Evolutionary conservation across 2,329 filamentous ascomycete species (phyloP), one percentile per base, ranked within the genome.

Genomic region (Fusarium multiceps): DNA sequence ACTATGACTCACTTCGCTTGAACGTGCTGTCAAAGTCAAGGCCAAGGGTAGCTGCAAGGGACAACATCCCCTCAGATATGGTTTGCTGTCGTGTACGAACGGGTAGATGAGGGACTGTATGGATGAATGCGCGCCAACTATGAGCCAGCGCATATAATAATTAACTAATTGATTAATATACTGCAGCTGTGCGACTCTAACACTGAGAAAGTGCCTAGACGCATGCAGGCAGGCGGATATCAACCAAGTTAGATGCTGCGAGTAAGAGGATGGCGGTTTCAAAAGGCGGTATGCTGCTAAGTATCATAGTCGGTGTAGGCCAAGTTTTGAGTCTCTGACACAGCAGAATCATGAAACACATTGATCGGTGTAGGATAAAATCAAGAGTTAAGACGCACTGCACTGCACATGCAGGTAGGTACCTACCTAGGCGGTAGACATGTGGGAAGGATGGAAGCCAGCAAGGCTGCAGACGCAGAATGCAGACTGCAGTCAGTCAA

Each of bases 261-360:
- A 68, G 61, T 32, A 66, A 66, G 28, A 49, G 13, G 23, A 51
- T 49, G 46, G 59, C 43, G 50, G 67, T 70, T 71, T 68, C 63
- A 71, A 71, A 71, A 69, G 68, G 68, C 68, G 68, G 68, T 71
- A 71, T 71, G 48, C 46, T 59, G 18, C n/a, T 42, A 21, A 46
- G 32, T 48, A 65, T 48, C 32, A 45, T 68, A 40, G 45, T 68
- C 68, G 68, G 68, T 69, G 67, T 70, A 69, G 65, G 49, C 57
- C 13, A 47, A 59, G 47, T 51, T 41, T 53, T 28, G n/a, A 53
- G 49, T 53, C 13, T 14, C 34, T 27, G 37, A 42, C 37, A 45
- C 37, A 69, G 58, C 42, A 62, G 23, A 48, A 63, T 63, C 55
- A 40, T 68, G 64, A 65, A 71, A 59, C 62, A 68, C 18, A 53